phyloP scores from a whole-genome alignment of 1,139 yeast genomes.

The Suhomyces terraborum region DNA sequence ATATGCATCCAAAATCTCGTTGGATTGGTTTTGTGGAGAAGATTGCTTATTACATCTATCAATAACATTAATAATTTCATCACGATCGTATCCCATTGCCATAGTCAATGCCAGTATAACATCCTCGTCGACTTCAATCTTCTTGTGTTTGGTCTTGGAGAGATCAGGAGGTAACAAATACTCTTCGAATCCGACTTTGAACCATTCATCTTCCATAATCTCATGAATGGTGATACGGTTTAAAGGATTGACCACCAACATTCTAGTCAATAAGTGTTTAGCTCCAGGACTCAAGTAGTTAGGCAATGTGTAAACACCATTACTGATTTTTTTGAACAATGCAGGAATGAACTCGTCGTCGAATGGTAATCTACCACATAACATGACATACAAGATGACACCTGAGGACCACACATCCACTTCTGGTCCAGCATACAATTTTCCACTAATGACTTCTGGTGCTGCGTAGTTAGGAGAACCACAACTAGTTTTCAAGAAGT shows the following conservation, averaged over 20 bases:
- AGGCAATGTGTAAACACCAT: constrained; percentile 94
- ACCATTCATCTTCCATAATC: constrained; percentile 96
- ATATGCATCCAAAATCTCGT: constrained; percentile 91
- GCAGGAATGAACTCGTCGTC: constrained; percentile 98
- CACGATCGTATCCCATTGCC: constrained; percentile 92
- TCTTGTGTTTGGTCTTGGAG: constrained; percentile 42
- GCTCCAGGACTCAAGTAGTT: constrained; percentile 88
- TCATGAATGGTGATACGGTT: constrained; percentile 94
- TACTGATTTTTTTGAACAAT: constrained; percentile 88
- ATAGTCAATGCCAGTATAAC: constrained; percentile 75
- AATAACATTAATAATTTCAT: constrained; percentile 80
- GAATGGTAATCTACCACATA: constrained; percentile 95
- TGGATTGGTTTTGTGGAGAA: constrained; percentile 39
- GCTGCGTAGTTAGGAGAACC: constrained; percentile 99
- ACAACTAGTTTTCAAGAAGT: constrained; percentile 91
- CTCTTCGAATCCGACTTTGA: constrained; percentile 77
- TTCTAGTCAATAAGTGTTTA: constrained; percentile 77
- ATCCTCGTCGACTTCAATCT: constrained; percentile 68
- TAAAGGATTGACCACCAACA: constrained; percentile 95
- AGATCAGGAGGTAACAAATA: constrained; percentile 75
- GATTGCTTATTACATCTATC: constrained; percentile 46
- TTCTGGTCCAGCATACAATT: constrained; percentile 96
- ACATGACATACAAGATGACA: constrained; percentile 92
- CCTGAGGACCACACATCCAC: constrained; percentile 99
- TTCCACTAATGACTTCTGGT: constrained; percentile 96